Evolutionary conservation across 2,329 filamentous ascomycete species (phyloP), one percentile per base, ranked within the genome.

Genomic region (Penicillium olsonii): DNA sequence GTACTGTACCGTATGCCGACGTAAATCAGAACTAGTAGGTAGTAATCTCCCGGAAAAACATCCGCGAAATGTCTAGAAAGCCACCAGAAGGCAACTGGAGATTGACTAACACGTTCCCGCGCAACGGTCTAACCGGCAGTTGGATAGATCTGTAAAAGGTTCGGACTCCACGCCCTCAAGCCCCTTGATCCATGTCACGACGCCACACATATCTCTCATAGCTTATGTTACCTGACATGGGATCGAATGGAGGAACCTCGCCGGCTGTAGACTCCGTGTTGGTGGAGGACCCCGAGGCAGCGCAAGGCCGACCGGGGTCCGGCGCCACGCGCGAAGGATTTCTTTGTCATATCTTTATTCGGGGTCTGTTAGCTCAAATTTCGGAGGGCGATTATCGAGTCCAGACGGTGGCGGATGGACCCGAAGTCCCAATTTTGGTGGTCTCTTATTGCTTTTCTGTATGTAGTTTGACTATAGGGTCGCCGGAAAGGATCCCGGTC

Each of bases 61-160:
- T 48, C 54, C 52, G 56, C 48, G 45, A 48, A 20, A 26, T 41
- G 40, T 37, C 41, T 37, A 45, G 34, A 46, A 43, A 37, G 37
- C 42, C 41, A 42, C 37, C 33, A 47, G 27, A 47, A 45, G 44
- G 41, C 26, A 37, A 35, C 12, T 19, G 9, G 19, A 14, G 48
- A 22, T 26, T 17, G 22, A 42, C 35, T 39, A 34, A 20, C 48
- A 52, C 27, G 38, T 52, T 53, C 50, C 54, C 49, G 37, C 39
- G 33, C 37, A 56, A 60, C 55, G 53, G 56, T 53, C 38, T 41
- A 47, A 42, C 51, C 46, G 48, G 54, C 19, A 53, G 37, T 41
- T 46, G 37, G 26, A 19, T 42, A 18, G 9, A 3, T 4, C 4
- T 24, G 5, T 19, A 51, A 42, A 45, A 37, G 57, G 34, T 50